phyloP scores from a whole-genome alignment of 1,284 basidiomycete species.

The Amylostereum areolatum region DNA sequence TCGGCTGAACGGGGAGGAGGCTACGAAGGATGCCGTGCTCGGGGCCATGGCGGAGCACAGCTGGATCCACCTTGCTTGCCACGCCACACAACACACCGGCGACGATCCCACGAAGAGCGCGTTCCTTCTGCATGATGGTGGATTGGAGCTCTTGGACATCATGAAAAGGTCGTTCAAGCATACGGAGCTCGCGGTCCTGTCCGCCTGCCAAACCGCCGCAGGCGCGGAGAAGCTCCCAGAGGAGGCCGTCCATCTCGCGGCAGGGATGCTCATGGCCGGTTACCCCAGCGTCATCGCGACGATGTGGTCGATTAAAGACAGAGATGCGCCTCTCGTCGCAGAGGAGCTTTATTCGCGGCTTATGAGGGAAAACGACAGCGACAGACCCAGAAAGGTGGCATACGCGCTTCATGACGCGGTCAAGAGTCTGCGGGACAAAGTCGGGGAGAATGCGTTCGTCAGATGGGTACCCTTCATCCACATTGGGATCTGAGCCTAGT shows the following conservation, averaged over 20 bases:
- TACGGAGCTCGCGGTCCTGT: no score
- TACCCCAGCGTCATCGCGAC: neutral
- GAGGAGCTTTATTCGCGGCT: neutral
- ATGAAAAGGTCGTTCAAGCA: neutral
- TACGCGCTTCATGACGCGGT: neutral
- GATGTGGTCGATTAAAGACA: neutral
- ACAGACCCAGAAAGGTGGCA: neutral
- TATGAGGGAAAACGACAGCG: neutral
- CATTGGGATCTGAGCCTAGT: neutral
- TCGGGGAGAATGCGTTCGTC: neutral
- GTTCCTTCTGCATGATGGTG: neutral
- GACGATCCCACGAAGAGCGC: neutral
- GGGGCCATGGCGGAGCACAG: neutral
- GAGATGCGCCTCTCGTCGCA: neutral
- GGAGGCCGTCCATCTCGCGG: neutral
- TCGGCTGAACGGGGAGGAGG: neutral
- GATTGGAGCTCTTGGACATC: neutral
- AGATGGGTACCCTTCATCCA: slow-evolving; percentile 1
- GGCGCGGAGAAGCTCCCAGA: neutral
- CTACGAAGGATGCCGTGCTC: neutral
- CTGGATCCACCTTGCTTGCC: neutral
- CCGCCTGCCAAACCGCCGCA: neutral
- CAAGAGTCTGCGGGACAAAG: neutral
- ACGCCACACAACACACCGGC: neutral
- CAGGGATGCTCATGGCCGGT: neutral